A percentile compares a stretch with the other conserved stretches of the same genome.
These are phyloP conservation scores for Hirsutella thompsonii DNA, from an alignment of 2,329 filamentous ascomycete species.

Conservation along the genomic window DNA sequence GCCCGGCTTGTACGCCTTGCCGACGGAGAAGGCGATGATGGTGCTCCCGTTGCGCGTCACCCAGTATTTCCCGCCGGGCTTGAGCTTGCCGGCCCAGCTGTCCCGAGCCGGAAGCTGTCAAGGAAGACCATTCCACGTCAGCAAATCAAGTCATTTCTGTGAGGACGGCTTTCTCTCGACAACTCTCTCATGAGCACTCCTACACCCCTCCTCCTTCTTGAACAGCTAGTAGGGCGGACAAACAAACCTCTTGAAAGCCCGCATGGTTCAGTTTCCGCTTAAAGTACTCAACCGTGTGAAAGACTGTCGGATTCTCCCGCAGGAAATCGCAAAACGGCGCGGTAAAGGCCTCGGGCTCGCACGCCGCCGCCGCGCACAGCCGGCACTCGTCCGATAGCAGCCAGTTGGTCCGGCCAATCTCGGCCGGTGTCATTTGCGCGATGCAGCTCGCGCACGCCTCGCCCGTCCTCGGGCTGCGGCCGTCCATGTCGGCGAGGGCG, in stretches of 20 bases:
- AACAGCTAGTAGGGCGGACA: no score
- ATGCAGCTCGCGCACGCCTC: constrained; percentile 26
- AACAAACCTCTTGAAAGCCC: constrained; percentile 59
- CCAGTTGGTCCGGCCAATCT: constrained; percentile 19
- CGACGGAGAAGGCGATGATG: constrained; percentile 74
- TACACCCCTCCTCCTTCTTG: no score
- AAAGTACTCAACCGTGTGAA: constrained; percentile 77
- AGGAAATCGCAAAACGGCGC: constrained; percentile 81
- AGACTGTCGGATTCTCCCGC: constrained; percentile 82
- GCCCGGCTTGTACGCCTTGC: constrained; percentile 66
- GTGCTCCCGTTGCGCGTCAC: constrained; percentile 75
- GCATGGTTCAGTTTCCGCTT: constrained; percentile 55
- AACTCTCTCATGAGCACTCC: no score
- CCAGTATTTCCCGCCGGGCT: constrained; percentile 80
- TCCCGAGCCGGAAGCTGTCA: constrained; percentile 70
- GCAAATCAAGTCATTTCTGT: not conserved
- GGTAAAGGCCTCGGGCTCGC: constrained; percentile 54
- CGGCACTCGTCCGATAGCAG: constrained; percentile 17
- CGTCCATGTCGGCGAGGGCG: constrained; percentile 28
- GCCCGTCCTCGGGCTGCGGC: constrained; percentile 18
- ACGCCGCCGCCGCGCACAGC: constrained; percentile 23
- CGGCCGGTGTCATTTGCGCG: constrained; percentile 15
- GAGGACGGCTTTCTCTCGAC: no score
- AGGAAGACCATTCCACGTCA: no score
- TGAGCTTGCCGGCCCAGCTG: constrained; percentile 59